Conservation (phyloP, 495 filamentous ascomycete genomes). For the Penicillium atrosanguineum region DNA sequence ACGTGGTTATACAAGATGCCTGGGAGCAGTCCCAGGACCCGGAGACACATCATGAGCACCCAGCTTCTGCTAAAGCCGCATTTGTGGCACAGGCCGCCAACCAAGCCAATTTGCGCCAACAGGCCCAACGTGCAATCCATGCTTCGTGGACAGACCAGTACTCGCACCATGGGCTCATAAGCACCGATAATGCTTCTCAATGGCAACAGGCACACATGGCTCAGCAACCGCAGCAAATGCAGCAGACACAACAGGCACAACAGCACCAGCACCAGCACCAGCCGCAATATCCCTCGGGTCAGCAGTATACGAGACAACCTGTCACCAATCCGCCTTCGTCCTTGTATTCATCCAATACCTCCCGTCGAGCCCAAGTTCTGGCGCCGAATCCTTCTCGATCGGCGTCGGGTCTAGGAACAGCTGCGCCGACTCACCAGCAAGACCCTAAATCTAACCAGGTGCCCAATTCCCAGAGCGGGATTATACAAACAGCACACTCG, state of each 20-base stretch:
- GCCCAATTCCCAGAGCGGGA: neutral
- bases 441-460: neutral
- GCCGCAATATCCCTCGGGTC: neutral
- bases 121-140: neutral
- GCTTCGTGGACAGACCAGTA: neutral
- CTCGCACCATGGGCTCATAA: neutral
- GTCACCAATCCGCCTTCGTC: neutral
- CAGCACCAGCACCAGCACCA: neutral
- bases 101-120: neutral
- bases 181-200: neutral
- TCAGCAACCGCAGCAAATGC: neutral
- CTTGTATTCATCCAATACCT: neutral
- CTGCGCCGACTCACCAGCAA: neutral
- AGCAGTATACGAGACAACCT: conserved; percentile 3
- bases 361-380: neutral
- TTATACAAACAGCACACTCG: neutral
- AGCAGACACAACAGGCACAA: neutral
- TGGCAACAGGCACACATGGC: neutral
- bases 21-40: neutral
- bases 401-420: neutral
- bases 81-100: conserved; percentile 1
- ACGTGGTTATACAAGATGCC: neutral
- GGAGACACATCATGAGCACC: neutral
- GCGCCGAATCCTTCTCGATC: neutral
- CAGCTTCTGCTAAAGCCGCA: conserved; percentile 7